These are phyloP conservation scores for Pythium scleroteichum DNA, from an alignment of 352 stramenopile species.

Conservation along the genomic window DNA sequence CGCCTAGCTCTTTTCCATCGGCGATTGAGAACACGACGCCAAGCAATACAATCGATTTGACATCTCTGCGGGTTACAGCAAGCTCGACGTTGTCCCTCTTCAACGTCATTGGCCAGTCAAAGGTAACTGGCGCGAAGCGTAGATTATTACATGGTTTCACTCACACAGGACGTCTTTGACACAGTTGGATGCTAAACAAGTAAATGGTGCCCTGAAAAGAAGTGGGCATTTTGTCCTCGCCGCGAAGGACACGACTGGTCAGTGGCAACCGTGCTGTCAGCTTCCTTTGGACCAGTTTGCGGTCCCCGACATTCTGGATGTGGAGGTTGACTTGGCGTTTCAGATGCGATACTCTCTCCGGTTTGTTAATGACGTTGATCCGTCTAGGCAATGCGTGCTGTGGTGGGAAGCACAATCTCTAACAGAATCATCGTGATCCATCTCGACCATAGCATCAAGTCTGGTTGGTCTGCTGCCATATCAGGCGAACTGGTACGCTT, in stretches of 20 bases:
- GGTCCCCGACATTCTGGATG: constrained; percentile 32
- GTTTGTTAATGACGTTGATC: background rate
- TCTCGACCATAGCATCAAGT: constrained; percentile 29
- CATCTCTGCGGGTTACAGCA: constrained; percentile 20
- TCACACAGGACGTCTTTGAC: background rate
- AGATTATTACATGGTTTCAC: background rate
- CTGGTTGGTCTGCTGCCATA: constrained; percentile 35
- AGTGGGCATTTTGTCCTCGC: constrained; percentile 11
- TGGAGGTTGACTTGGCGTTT: constrained; percentile 35
- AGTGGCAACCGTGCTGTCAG: constrained; percentile 12
- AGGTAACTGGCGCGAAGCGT: background rate
- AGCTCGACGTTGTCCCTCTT: constrained; percentile 11
- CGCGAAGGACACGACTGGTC: background rate
- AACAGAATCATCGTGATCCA: constrained; percentile 39
- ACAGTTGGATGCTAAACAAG: background rate
- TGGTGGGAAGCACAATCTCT: constrained; percentile 48
- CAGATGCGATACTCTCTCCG: background rate
- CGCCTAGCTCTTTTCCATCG: background rate
- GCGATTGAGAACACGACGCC: background rate
- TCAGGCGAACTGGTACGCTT: constrained; percentile 55
- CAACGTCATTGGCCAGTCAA: constrained; percentile 17
- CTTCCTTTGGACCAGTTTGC: constrained; percentile 14
- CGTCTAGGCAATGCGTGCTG: constrained; percentile 34
- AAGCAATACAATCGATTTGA: constrained; percentile 24
- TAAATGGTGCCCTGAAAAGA: background rate